Evolutionary conservation across 2,329 filamentous ascomycete genomes (phyloP).

Genomic region (Aspergillus persii): DNA sequence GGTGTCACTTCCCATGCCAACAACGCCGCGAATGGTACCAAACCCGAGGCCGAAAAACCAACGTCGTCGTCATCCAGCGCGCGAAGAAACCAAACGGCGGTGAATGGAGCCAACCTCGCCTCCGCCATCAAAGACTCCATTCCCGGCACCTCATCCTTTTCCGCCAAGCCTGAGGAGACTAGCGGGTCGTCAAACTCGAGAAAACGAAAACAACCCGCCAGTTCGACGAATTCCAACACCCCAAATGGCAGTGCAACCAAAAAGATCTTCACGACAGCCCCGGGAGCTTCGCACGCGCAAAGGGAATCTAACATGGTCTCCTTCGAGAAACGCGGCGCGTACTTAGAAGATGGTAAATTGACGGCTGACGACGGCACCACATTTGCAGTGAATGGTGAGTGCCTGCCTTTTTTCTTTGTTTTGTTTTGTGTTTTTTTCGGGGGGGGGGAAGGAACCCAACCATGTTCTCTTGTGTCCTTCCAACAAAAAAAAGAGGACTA

Average conservation of each 20-base stretch:
- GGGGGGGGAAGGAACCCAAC: slow-evolving; percentile 11
- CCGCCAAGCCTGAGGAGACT: slow-evolving; percentile 46
- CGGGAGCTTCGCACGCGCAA: slow-evolving; percentile 30
- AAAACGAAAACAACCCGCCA: slow-evolving; percentile 76
- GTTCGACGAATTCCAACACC: slow-evolving; percentile 34
- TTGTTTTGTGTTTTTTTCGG: neutral
- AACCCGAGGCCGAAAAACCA: slow-evolving; percentile 38
- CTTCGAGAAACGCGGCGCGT: slow-evolving; percentile 70
- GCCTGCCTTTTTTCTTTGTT: slow-evolving; percentile 19
- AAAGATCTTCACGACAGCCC: slow-evolving; percentile 36
- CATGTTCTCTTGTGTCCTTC: slow-evolving; percentile 7
- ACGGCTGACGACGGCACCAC: slow-evolving; percentile 87
- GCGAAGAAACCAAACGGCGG: slow-evolving; percentile 39
- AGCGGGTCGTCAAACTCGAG: slow-evolving; percentile 55
- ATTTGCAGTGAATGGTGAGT: slow-evolving; percentile 80
- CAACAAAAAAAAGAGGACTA: neutral
- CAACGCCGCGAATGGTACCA: slow-evolving; percentile 32
- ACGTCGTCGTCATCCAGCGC: slow-evolving; percentile 36
- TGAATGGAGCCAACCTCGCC: slow-evolving; percentile 29
- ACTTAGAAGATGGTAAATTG: slow-evolving; percentile 72
- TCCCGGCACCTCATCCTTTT: slow-evolving; percentile 60
- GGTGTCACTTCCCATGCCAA: slow-evolving; percentile 20
- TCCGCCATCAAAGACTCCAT: slow-evolving; percentile 46
- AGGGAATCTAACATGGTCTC: slow-evolving; percentile 80
- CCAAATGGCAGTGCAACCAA: slow-evolving; percentile 32